Base-by-base conservation (phyloP, 352 stramenopile genomes). In the Phytopythium sindhum region DNA sequence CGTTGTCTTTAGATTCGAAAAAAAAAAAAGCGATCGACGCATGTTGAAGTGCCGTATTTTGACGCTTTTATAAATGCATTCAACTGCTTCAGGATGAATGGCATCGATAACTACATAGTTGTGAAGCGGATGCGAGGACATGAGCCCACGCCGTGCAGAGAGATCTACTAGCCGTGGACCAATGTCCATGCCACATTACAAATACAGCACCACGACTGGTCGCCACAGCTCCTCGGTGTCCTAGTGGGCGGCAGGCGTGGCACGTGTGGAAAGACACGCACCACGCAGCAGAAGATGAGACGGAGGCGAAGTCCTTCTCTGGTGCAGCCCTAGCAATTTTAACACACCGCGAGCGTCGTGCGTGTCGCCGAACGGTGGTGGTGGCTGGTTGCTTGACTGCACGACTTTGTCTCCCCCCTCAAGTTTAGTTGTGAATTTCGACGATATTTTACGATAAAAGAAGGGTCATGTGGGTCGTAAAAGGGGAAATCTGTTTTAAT, bases 251-350 rank as follows among this genome's bases (percentile, higher is more conserved):
- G 28, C 52, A 3, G 4, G 12, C 24, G 48, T 9, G 48, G 48
- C 23, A 24, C 48, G 48, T 9, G 48, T 21, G 42, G 21, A 55
- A 55, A 55, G 47, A 53, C 47, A 53, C 47, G 47, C 47, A 26
- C 33, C 33, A 9, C 7, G 42, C 15, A 10, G 42, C 42, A 23
- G 42, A 50, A 31, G 23, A 33, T 53, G 47, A 53, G 47, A 53
- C 47, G 47, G 11, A 53, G 47, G 23, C 23, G 5, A 19, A 7
- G 39, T 45, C 39, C 11, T 45, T 45, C 39, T 45, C 39, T 45
- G 39, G 39, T 17, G 39, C 39, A 10, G 33, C 33, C 15, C 8
- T 0, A 6, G 41, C 21, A 7, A 15, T 53, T 53, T 53, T 29
- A 53, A 53, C 47, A 53, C 47, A 24, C 14, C 47, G 24, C n/a